phyloP scores from a whole-genome alignment of 495 filamentous ascomycete species.

The Sordaria brevicollis region DNA sequence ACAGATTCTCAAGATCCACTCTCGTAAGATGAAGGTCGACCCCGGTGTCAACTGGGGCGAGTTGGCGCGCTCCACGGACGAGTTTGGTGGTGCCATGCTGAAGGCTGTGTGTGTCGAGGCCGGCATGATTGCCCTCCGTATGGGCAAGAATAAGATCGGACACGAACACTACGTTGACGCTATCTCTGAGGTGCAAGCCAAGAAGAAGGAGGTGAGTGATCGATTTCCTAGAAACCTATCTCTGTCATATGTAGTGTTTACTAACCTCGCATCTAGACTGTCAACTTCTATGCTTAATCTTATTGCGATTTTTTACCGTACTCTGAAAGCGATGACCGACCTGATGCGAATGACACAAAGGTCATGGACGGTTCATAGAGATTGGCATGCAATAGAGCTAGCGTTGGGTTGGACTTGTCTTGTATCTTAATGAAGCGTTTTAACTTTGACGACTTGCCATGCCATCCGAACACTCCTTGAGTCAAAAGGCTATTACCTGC shows the following conservation, averaged over 20 bases:
- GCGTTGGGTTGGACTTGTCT: not conserved
- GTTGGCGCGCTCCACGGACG: constrained; percentile 92
- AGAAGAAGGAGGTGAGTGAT: constrained; percentile 79
- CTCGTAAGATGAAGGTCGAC: constrained; percentile 95
- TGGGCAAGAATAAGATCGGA: constrained; percentile 84
- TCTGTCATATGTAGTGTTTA: not conserved
- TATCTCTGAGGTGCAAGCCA: constrained; percentile 91
- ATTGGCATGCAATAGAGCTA: constrained; percentile 6
- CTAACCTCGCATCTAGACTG: constrained; percentile 35
- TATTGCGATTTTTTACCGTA: not conserved
- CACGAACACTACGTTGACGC: constrained; percentile 99
- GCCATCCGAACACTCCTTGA: not conserved
- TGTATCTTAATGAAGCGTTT: constrained; percentile 4
- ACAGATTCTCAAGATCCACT: constrained; percentile 96
- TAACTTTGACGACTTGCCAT: not conserved
- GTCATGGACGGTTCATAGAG: constrained; percentile 3
- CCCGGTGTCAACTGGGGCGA: constrained; percentile 92
- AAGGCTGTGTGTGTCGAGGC: constrained; percentile 99
- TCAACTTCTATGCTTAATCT: constrained; percentile 52
- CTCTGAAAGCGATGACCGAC: not conserved
- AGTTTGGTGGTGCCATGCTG: constrained; percentile 94
- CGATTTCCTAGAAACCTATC: not conserved
- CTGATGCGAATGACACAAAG: not conserved
- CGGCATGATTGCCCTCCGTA: constrained; percentile 95
- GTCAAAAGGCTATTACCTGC: not conserved